Conservation (phyloP, 2,329 filamentous ascomycete genomes). For the Sclerotinia subarctica region DNA sequence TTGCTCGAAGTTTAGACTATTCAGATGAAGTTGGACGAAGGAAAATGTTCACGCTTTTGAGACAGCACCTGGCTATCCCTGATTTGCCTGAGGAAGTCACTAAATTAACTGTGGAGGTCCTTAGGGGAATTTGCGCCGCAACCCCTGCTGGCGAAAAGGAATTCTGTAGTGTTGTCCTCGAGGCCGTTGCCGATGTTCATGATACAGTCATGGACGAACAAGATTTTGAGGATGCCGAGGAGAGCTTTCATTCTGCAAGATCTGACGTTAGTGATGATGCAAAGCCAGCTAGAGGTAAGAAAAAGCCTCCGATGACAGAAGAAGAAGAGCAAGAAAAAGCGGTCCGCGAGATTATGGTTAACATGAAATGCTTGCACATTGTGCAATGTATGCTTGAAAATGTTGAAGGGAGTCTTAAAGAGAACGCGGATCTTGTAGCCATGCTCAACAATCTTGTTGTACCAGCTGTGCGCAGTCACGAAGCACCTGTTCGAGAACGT, state of each 20-base stretch:
- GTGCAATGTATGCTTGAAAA: slow-evolving; percentile 97
- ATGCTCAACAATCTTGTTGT: slow-evolving; percentile 98
- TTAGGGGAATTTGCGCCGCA: slow-evolving; percentile 78
- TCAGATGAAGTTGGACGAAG: slow-evolving; percentile 93
- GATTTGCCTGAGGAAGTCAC: slow-evolving; percentile 91
- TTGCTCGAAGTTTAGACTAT: slow-evolving; percentile 89
- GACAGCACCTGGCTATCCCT: slow-evolving; percentile 79
- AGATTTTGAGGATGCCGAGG: slow-evolving; percentile 58
- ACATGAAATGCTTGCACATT: slow-evolving; percentile 97
- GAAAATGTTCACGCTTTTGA: slow-evolving; percentile 91
- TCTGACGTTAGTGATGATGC: slow-evolving; percentile 74
- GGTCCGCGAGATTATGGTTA: slow-evolving; percentile 88
- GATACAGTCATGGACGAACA: slow-evolving; percentile 80
- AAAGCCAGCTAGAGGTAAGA: slow-evolving; percentile 49
- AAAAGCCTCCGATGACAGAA: slow-evolving; percentile 51
- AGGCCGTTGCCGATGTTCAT: slow-evolving; percentile 94
- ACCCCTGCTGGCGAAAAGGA: slow-evolving; percentile 73
- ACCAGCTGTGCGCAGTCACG: slow-evolving; percentile 88
- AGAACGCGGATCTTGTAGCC: slow-evolving; percentile 88
- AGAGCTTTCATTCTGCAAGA: slow-evolving; percentile 90
- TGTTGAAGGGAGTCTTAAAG: slow-evolving; percentile 80
- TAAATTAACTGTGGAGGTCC: slow-evolving; percentile 76
- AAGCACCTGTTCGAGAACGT: slow-evolving; percentile 86
- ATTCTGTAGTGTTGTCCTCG: slow-evolving; percentile 81
- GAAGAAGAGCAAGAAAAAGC: slow-evolving; percentile 71